A percentile compares a stretch with the other conserved stretches of the same genome.
phyloP scores from a whole-genome alignment of 805 yeast genomes.

The Saccharomycopsis microspora region DNA sequence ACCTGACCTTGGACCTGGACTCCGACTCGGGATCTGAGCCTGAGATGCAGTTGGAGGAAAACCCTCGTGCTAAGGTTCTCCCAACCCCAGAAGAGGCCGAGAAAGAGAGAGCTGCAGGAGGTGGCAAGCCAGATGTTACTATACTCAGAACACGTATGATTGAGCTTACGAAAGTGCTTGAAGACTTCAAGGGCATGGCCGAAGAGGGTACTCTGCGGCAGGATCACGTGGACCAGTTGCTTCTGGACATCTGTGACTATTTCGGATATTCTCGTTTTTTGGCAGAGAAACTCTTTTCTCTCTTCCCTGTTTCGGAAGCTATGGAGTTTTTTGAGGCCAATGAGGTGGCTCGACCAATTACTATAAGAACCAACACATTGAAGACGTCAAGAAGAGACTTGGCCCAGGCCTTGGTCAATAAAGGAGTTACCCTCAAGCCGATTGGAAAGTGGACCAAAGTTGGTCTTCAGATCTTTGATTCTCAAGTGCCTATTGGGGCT shows the following conservation, averaged over 20 bases:
- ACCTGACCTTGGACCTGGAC: slow-evolving; percentile 13
- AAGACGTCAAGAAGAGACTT: slow-evolving; percentile 91
- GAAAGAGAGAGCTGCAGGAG: slow-evolving; percentile 32
- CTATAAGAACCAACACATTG: slow-evolving; percentile 95
- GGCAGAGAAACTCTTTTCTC: slow-evolving; percentile 86
- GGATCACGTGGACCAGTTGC: slow-evolving; percentile 67
- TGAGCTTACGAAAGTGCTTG: slow-evolving; percentile 88
- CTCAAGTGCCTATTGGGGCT: slow-evolving; percentile 99
- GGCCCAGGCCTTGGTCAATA: slow-evolving; percentile 87
- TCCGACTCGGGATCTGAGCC: slow-evolving; percentile 23
- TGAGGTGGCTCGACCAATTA: slow-evolving; percentile 92
- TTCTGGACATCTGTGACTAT: slow-evolving; percentile 82
- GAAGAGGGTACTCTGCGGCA: slow-evolving; percentile 83
- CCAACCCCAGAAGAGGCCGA: slow-evolving; percentile 62
- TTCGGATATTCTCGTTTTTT: slow-evolving; percentile 87
- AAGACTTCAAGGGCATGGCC: slow-evolving; percentile 71
- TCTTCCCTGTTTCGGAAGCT: slow-evolving; percentile 92
- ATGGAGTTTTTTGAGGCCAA: slow-evolving; percentile 98
- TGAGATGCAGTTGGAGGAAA: slow-evolving; percentile 18
- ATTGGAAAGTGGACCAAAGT: slow-evolving; percentile 98
- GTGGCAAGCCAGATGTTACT: slow-evolving; percentile 62
- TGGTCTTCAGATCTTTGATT: slow-evolving; percentile 92
- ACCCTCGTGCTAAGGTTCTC: slow-evolving; percentile 63
- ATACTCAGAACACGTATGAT: slow-evolving; percentile 87
- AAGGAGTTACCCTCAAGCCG: slow-evolving; percentile 96